Conservation (phyloP, 2,329 filamentous ascomycete species). For the Stemphylium lycopersici region DNA sequence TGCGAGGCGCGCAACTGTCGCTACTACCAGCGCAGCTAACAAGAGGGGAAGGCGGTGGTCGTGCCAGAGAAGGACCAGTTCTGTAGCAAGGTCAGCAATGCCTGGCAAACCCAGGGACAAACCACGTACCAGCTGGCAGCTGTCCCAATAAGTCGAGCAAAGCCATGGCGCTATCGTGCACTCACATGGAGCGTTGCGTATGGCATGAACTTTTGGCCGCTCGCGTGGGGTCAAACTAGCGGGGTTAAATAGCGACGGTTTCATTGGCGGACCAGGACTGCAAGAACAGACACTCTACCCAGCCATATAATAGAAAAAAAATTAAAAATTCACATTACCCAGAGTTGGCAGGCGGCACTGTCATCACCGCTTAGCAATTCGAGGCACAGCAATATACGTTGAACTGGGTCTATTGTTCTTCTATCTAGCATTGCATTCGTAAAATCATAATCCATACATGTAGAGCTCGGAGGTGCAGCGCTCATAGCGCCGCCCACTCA, state of each 20-base stretch:
- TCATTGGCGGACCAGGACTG: conserved; percentile 16
- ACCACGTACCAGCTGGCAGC: conserved; percentile 23
- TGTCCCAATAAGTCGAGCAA: conserved; percentile 15
- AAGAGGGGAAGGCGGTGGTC: conserved; percentile 43
- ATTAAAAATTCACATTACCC: too few species aligned
- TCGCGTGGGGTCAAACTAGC: conserved; percentile 27
- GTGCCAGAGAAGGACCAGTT: conserved; percentile 48
- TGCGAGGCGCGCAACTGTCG: conserved; percentile 37
- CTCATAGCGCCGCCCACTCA: conserved; percentile 90
- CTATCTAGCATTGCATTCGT: conserved; percentile 11
- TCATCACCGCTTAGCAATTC: neutral
- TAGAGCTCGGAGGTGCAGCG: neutral
- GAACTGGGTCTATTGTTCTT: conserved; percentile 3
- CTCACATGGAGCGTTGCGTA: conserved; percentile 2
- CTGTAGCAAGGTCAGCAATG: conserved; percentile 23
- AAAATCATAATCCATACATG: conserved; percentile 7
- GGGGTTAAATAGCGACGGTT: conserved; percentile 13
- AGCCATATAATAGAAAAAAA: too few species aligned
- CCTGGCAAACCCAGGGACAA: neutral
- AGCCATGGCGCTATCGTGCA: conserved; percentile 21
- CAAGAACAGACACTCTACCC: neutral
- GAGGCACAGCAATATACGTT: neutral
- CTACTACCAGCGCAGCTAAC: conserved; percentile 38
- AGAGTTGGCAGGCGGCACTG: neutral
- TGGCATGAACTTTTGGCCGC: conserved; percentile 24